Evolutionary conservation across 306 rosid species (phyloP).

Genomic region (Sesbania bispinosa): DNA sequence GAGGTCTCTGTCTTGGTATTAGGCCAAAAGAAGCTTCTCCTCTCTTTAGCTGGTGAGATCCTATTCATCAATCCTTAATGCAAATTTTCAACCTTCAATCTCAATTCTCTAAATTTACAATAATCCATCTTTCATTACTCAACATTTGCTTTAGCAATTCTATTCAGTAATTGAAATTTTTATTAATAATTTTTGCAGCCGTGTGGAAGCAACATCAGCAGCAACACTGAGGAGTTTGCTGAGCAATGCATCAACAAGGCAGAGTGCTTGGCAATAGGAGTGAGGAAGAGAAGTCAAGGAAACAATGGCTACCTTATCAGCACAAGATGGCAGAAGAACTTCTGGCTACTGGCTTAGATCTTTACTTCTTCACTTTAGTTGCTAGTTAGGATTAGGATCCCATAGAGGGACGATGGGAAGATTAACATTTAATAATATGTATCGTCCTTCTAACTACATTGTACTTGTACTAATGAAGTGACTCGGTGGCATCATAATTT

Average conservation of each 20-base stretch:
- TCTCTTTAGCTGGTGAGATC: conserved; percentile 64
- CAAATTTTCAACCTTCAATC: not conserved
- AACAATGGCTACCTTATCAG: conserved; percentile 73
- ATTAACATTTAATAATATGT: conserved; percentile 17
- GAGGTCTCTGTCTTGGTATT: conserved; percentile 80
- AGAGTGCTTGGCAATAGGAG: conserved; percentile 83
- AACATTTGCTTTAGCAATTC: not conserved
- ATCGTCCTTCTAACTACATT: conserved; percentile 28
- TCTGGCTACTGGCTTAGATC: conserved; percentile 78
- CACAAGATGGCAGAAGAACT: conserved; percentile 87
- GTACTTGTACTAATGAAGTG: conserved; percentile 12
- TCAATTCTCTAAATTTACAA: not conserved
- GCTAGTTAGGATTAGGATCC: not conserved
- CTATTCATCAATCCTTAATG: not conserved
- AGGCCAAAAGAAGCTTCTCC: conserved; percentile 69
- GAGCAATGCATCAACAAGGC: conserved; percentile 68
- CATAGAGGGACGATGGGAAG: not conserved
- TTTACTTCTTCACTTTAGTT: not conserved
- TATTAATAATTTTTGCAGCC: conserved; percentile 37
- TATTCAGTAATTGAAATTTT: not conserved
- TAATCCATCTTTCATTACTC: not conserved
- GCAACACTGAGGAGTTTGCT: conserved; percentile 58
- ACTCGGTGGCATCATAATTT: not conserved
- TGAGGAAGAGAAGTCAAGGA: conserved; percentile 77
- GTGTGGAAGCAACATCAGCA: conserved; percentile 44